Evolutionary conservation across 345 rosid species (phyloP).

Genomic region (Rhizophora apiculata): DNA sequence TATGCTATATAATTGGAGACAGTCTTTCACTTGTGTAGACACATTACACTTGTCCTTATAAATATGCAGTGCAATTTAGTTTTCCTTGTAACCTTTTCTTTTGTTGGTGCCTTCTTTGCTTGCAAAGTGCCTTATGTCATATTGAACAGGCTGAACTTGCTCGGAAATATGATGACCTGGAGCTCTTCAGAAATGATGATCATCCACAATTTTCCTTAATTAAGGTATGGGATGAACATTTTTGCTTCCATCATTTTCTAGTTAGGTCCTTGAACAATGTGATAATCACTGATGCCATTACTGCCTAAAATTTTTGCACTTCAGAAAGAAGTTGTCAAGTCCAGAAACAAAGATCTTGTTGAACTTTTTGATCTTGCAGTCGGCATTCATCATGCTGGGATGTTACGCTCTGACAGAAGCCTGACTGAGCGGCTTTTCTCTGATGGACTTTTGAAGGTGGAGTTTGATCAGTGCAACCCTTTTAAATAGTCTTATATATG

Average conservation of each 20-base stretch:
- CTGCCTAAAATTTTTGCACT: slow-evolving; percentile 22
- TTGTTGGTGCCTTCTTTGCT: neutral
- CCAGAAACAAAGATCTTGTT: slow-evolving; percentile 91
- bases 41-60: too few species aligned
- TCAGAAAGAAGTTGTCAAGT: slow-evolving; percentile 86
- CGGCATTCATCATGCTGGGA: slow-evolving; percentile 98
- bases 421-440: slow-evolving; percentile 92
- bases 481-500: slow-evolving; percentile 10
- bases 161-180: slow-evolving; percentile 54
- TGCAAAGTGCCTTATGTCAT: neutral
- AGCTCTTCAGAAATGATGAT: slow-evolving; percentile 54
- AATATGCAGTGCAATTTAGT: too few species aligned
- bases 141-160: slow-evolving; percentile 75
- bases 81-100: neutral
- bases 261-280: neutral
- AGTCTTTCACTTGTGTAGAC: neutral
- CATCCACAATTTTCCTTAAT: slow-evolving; percentile 66
- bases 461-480: slow-evolving; percentile 16
- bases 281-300: slow-evolving; percentile 15
- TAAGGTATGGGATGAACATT: slow-evolving; percentile 49
- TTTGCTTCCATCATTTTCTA: neutral
- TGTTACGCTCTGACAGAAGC: slow-evolving; percentile 90
- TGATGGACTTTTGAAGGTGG: slow-evolving; percentile 85
- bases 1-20: neutral
- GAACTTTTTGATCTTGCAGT: slow-evolving; percentile 66